Evolutionary conservation across 768 basidiomycete species (phyloP), one percentile per base, ranked within the genome.

Genomic region (Collybiopsis confluens): DNA sequence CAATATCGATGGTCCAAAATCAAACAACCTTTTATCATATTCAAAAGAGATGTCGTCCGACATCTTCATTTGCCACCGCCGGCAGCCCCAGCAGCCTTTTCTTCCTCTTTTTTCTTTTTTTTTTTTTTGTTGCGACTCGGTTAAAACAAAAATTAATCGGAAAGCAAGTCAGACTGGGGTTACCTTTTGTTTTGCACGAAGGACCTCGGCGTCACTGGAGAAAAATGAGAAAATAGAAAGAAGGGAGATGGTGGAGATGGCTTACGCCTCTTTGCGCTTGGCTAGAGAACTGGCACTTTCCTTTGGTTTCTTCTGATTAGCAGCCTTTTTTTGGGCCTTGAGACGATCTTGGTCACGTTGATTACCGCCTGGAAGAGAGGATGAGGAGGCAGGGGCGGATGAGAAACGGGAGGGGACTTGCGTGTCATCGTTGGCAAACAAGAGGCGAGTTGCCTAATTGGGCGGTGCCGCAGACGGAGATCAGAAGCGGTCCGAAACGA

Each of bases 171-270:
- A 23, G n/a, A 48, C 18, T 30, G 36, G 9, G 7, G 47, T 36
- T 38, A 84, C 89, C 85, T 86, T 88, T 67, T 91, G 89, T 66
- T 92, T 92, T 56, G 82, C 81, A 54, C 85, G 78, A 56, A 92
- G 66, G 42, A 80, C 79, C 61, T 85, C 85, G 40, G 90, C 88
- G 67, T 92, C 88, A 54, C 90, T 92, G 63, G 51, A 52, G 13
- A 28, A 18, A n/a, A 21, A 24, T 18, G 35, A 36, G 20, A 52
- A 60, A 47, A 64, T 54, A 45, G 59, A 60, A 63, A 52, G 61
- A 59, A 54, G 58, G 58, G 52, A 54, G 47, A 53, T n/a, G 16
- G 33, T 9, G 55, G 38, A 53, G 11, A 51, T 30, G 6, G 81
- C 87, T 70, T 73, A 90, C 89, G 72, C 74, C 72, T 90, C 88